phyloP scores from a whole-genome alignment of 306 rosid species.

The Potentilla sterilis region DNA sequence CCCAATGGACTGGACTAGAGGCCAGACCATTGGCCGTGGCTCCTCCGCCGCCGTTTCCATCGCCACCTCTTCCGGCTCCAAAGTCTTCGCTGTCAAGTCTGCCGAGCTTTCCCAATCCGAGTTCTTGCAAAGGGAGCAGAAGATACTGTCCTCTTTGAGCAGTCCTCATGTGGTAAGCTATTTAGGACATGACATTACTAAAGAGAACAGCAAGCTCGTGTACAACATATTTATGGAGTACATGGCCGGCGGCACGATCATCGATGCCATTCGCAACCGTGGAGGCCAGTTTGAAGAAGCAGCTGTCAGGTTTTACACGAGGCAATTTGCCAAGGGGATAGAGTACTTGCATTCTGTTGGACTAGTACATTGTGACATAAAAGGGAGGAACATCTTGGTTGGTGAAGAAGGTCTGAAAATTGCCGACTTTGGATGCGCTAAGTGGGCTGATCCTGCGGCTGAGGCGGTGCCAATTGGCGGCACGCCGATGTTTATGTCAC shows the following conservation, averaged over 20 bases:
- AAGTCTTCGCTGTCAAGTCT: slow-evolving; percentile 68
- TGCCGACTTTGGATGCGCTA: slow-evolving; percentile 87
- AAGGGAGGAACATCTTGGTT: slow-evolving; percentile 65
- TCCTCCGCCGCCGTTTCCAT: slow-evolving; percentile 73
- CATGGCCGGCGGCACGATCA: slow-evolving; percentile 48
- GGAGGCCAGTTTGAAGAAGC: slow-evolving; percentile 44
- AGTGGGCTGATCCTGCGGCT: slow-evolving; percentile 23
- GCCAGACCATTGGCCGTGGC: slow-evolving; percentile 66
- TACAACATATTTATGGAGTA: slow-evolving; percentile 84
- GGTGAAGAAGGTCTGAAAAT: slow-evolving; percentile 59
- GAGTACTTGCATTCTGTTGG: slow-evolving; percentile 66
- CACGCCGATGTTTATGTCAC: slow-evolving; percentile 89
- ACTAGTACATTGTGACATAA: slow-evolving; percentile 87
- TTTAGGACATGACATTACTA: slow-evolving; percentile 57
- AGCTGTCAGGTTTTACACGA: slow-evolving; percentile 34
- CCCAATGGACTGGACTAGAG: slow-evolving; percentile 79
- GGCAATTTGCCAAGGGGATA: slow-evolving; percentile 51
- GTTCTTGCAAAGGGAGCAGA: slow-evolving; percentile 55
- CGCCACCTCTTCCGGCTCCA: slow-evolving; percentile 36
- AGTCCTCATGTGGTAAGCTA: slow-evolving; percentile 57
- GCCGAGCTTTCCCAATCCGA: slow-evolving; percentile 47
- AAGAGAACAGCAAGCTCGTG: slow-evolving; percentile 44
- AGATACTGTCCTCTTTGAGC: slow-evolving; percentile 52
- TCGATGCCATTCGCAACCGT: slow-evolving; percentile 29
- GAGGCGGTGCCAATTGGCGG: slow-evolving; percentile 37